Conservation (phyloP, 2,329 filamentous ascomycete species). For the Cladophialophora bantiana region DNA sequence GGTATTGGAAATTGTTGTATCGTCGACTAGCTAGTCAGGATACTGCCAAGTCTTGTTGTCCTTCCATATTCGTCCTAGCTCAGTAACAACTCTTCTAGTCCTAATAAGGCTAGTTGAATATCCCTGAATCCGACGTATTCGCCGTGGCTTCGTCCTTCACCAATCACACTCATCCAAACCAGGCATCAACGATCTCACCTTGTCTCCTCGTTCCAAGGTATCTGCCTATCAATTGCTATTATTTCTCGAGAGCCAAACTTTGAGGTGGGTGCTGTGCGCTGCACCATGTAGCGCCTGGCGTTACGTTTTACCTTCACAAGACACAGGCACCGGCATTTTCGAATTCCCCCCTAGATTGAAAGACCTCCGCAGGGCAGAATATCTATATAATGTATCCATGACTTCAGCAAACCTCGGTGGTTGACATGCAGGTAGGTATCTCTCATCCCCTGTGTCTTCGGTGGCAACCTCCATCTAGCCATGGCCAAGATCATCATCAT, state of each 20-base stretch:
- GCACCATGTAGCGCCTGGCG: not conserved
- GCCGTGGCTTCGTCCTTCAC: not conserved
- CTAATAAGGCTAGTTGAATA: too few species aligned
- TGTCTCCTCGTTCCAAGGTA: not conserved
- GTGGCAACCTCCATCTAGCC: not conserved
- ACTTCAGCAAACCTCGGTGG: not conserved
- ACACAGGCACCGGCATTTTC: not conserved
- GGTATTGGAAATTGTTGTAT: too few species aligned
- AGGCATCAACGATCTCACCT: not conserved
- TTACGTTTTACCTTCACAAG: not conserved
- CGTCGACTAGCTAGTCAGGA: too few species aligned
- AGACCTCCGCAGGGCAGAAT: not conserved
- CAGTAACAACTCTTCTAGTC: too few species aligned
- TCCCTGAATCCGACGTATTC: slow-evolving; percentile 17
- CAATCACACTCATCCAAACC: not conserved
- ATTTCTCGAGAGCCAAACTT: not conserved
- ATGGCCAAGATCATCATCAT: slow-evolving; percentile 51
- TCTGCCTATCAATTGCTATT: not conserved
- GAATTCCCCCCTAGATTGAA: not conserved
- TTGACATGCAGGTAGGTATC: not conserved
- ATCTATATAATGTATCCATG: not conserved
- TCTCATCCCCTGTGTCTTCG: not conserved
- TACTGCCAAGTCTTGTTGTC: too few species aligned
- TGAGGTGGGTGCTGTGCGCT: not conserved
- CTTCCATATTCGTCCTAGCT: too few species aligned